Conservation (phyloP, 768 basidiomycete species). For the Tylopilus rubrobrunneus region DNA sequence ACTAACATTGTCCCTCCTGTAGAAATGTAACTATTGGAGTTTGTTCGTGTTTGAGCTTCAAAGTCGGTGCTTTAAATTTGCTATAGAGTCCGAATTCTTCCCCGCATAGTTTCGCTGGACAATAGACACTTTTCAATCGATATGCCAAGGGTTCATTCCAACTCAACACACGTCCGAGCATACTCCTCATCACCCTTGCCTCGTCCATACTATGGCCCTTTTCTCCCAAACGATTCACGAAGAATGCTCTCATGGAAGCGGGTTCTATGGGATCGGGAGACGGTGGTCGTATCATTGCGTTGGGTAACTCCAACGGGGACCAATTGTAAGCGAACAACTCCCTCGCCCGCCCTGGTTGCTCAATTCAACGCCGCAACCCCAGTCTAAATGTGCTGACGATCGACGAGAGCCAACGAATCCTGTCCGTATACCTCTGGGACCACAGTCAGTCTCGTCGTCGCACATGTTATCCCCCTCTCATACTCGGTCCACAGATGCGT, state of each 20-base stretch:
- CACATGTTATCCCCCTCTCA: constrained; percentile 1
- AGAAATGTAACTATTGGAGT: too few species aligned
- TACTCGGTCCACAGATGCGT: constrained; percentile 45
- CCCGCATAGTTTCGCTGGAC: neutral
- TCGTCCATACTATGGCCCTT: constrained; percentile 70
- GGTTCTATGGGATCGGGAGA: constrained; percentile 74
- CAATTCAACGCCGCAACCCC: neutral
- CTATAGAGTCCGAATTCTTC: neutral
- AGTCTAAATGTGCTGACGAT: constrained; percentile 84
- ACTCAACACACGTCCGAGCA: neutral
- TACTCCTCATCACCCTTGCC: constrained; percentile 21
- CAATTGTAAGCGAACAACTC: constrained; percentile 65
- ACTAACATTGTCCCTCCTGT: too few species aligned
- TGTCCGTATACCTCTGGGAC: constrained; percentile 80
- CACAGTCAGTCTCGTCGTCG: constrained; percentile 51
- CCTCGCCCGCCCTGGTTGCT: neutral
- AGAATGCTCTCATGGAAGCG: constrained; percentile 75
- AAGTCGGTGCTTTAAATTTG: neutral
- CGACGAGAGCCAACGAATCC: constrained; percentile 66
- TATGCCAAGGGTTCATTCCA: constrained; percentile 10
- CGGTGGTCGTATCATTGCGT: constrained; percentile 76
- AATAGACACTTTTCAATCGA: neutral
- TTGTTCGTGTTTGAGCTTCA: constrained; percentile 25
- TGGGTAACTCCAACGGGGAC: constrained; percentile 95
- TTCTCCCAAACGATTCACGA: constrained; percentile 76